phyloP scores from a whole-genome alignment of 2,329 filamentous ascomycete species.

The Fusarium sp. region DNA sequence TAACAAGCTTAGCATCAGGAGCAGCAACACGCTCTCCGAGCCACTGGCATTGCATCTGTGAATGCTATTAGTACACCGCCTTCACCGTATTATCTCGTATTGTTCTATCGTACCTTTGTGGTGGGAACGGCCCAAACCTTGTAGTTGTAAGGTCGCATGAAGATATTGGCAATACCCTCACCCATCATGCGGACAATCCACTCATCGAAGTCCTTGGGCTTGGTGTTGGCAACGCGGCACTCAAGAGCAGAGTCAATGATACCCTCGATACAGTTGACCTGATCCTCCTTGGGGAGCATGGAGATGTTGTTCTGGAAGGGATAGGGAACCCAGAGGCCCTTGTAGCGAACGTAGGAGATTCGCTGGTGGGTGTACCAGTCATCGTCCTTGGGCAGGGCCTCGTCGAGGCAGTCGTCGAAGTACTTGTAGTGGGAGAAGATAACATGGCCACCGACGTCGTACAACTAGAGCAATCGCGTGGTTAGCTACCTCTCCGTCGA shows the following conservation, averaged over 20 bases:
- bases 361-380: slow-evolving; percentile 99
- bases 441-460: slow-evolving; percentile 98
- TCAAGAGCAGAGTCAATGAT: slow-evolving; percentile 95
- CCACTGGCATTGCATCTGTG: slow-evolving; percentile 98
- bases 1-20: slow-evolving; percentile 93
- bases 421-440: slow-evolving; percentile 99
- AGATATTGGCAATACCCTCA: slow-evolving; percentile 88
- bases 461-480: slow-evolving; percentile 72
- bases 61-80: slow-evolving; percentile 21
- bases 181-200: slow-evolving; percentile 97
- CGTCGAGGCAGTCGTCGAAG: slow-evolving; percentile 98
- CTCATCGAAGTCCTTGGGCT: slow-evolving; percentile 97
- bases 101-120: slow-evolving; percentile 76
- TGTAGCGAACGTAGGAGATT: slow-evolving; percentile 98
- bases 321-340: slow-evolving; percentile 96
- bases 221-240: slow-evolving; percentile 85
- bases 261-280: slow-evolving; percentile 93
- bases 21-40: slow-evolving; percentile 98
- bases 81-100: neutral
- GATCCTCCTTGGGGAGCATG: slow-evolving; percentile 96
- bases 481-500: slow-evolving; percentile 38
- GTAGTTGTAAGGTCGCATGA: slow-evolving; percentile 99
- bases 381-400: slow-evolving; percentile 91
- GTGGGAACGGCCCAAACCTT: slow-evolving; percentile 99
- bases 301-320: slow-evolving; percentile 99